phyloP scores from a whole-genome alignment of 495 filamentous ascomycete genomes.

The Saxophila tyrrhenica region DNA sequence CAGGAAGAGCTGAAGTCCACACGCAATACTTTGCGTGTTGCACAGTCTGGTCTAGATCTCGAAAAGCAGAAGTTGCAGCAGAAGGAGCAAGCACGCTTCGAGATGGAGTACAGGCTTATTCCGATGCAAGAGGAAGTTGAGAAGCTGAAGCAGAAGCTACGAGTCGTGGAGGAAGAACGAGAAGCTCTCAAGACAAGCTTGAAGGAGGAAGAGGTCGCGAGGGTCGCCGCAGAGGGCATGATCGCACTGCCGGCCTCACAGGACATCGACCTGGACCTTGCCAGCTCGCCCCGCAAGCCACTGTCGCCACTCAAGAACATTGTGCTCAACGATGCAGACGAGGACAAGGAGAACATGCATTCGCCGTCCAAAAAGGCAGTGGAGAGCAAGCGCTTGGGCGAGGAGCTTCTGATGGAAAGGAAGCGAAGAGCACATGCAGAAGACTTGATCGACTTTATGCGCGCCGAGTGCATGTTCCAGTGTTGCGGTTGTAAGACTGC shows the following conservation, averaged over 20 bases:
- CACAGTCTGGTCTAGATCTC: constrained; percentile 42
- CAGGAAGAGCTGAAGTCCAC: constrained; percentile 72
- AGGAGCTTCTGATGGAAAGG: constrained; percentile 55
- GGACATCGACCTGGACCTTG: constrained; percentile 31
- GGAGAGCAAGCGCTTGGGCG: constrained; percentile 45
- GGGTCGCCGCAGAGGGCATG: constrained; percentile 53
- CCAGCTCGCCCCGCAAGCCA: constrained; percentile 24
- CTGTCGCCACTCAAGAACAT: constrained; percentile 23
- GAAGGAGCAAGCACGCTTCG: constrained; percentile 66
- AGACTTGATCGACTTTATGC: constrained; percentile 68
- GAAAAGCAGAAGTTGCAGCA: constrained; percentile 37
- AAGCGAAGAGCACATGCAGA: constrained; percentile 54
- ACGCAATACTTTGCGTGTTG: constrained; percentile 40
- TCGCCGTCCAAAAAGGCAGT: constrained; percentile 17
- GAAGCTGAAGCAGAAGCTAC: constrained; percentile 48
- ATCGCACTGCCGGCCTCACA: constrained; percentile 42
- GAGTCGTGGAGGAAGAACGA: constrained; percentile 56
- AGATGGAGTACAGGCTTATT: constrained; percentile 59
- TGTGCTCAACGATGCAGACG: constrained; percentile 15
- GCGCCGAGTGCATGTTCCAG: constrained; percentile 66
- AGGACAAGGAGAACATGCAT: constrained; percentile 32
- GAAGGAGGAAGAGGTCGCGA: constrained; percentile 47
- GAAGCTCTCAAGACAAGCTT: constrained; percentile 54
- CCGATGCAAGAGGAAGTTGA: constrained; percentile 65
- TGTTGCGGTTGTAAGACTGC: constrained; percentile 55